These are phyloP conservation scores for Rhodotorula mucilaginosa DNA, from an alignment of 1,284 basidiomycete species.

Conservation along the genomic window DNA sequence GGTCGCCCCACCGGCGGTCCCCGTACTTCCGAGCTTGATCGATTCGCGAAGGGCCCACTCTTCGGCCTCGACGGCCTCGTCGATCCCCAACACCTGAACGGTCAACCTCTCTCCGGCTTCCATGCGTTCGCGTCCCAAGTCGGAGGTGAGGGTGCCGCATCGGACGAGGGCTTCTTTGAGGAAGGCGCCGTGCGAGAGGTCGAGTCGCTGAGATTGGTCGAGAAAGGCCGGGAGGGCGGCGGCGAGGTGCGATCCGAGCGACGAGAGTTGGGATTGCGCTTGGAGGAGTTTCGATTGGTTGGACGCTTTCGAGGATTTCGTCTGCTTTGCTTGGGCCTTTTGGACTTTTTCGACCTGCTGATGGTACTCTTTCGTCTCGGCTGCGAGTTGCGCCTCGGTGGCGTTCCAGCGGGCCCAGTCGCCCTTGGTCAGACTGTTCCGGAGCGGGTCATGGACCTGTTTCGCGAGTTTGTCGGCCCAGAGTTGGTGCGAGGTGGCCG, in stretches of 20 bases:
- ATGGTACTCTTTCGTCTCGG: conserved; percentile 31
- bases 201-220: conserved; percentile 45
- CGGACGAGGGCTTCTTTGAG: conserved; percentile 46
- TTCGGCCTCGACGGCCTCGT: conserved; percentile 24
- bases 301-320: conserved; percentile 21
- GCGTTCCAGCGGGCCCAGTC: conserved; percentile 28
- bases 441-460: conserved; percentile 25
- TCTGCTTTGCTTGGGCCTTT: conserved; percentile 22
- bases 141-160: conserved; percentile 44
- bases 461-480: conserved; percentile 21
- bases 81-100: conserved; percentile 39
- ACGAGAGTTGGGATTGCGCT: conserved; percentile 30
- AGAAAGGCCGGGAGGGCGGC: conserved; percentile 45
- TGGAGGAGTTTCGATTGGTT: conserved; percentile 30
- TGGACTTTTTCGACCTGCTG: conserved; percentile 28
- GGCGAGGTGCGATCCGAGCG: conserved; percentile 32
- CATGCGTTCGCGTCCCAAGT: conserved; percentile 47
- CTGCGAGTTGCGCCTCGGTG: conserved; percentile 5
- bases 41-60: conserved; percentile 36
- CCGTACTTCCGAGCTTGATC: conserved; percentile 13
- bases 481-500: conserved; percentile 17
- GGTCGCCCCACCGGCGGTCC: not conserved
- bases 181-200: conserved; percentile 45
- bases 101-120: conserved; percentile 45
- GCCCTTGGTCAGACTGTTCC: conserved; percentile 11